Conservation (phyloP, 2,329 filamentous ascomycete genomes). For the Aureobasidium uvarum region DNA sequence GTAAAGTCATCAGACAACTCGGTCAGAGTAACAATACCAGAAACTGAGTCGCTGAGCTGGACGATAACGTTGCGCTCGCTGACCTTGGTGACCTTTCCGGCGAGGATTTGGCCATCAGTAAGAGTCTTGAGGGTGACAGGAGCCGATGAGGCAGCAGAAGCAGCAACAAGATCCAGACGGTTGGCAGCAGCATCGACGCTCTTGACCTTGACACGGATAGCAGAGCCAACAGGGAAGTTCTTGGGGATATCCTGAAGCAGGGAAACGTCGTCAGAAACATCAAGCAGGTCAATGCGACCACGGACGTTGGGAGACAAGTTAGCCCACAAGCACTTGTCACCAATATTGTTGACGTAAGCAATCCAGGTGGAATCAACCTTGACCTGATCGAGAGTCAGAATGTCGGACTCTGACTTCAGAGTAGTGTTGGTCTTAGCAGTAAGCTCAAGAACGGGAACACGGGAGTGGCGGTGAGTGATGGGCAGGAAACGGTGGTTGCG, state of each 20-base stretch:
- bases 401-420: conserved; percentile 55
- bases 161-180: conserved; percentile 79
- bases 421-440: conserved; percentile 69
- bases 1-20: conserved; percentile 86
- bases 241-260: conserved; percentile 70
- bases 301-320: conserved; percentile 85
- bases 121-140: conserved; percentile 68
- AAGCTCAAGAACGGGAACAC: conserved; percentile 78
- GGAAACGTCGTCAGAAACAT: conserved; percentile 83
- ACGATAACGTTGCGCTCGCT: conserved; percentile 81
- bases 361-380: conserved; percentile 68
- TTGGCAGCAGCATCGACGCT: conserved; percentile 69
- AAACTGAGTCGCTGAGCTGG: conserved; percentile 76
- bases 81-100: conserved; percentile 80
- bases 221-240: conserved; percentile 88
- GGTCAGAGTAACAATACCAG: conserved; percentile 75
- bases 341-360: conserved; percentile 88
- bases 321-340: conserved; percentile 79
- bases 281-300: conserved; percentile 76
- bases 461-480: conserved; percentile 78
- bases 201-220: conserved; percentile 75
- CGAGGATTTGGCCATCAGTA: conserved; percentile 75
- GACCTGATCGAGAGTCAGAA: conserved; percentile 70
- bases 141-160: conserved; percentile 53
- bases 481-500: conserved; percentile 88